Conservation (phyloP, 73 alveolate species). For the Paraurostyla sp. region DNA sequence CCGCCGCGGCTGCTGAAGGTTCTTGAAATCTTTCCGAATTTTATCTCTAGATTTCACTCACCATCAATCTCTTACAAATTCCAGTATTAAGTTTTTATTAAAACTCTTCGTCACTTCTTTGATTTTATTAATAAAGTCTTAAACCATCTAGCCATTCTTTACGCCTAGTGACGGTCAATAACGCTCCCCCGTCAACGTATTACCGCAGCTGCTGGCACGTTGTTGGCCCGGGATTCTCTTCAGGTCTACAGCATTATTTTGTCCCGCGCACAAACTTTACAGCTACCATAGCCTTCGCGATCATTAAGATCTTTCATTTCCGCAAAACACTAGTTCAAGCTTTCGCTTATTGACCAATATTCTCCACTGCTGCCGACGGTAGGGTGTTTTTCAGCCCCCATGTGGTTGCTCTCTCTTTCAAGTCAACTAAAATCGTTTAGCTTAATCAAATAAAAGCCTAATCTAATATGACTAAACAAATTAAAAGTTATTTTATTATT, state of each 20-base stretch:
- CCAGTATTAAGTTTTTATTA: slow-evolving; percentile 34
- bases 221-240: slow-evolving; percentile 75
- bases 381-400: slow-evolving; percentile 65
- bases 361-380: slow-evolving; percentile 81
- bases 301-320: slow-evolving; percentile 19
- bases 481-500: no score
- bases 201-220: slow-evolving; percentile 87
- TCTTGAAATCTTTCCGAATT: slow-evolving; percentile 25
- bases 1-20: slow-evolving; percentile 76
- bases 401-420: slow-evolving; percentile 69
- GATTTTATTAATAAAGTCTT: background rate
- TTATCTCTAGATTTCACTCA: slow-evolving; percentile 47
- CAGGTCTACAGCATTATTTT: slow-evolving; percentile 56
- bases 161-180: slow-evolving; percentile 72
- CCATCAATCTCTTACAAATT: slow-evolving; percentile 6
- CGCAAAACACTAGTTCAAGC: slow-evolving; percentile 76
- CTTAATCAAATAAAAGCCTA: background rate
- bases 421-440: slow-evolving; percentile 44
- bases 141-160: slow-evolving; percentile 62
- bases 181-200: slow-evolving; percentile 80
- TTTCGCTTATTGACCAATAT: slow-evolving; percentile 71
- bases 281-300: slow-evolving; percentile 69
- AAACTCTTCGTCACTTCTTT: slow-evolving; percentile 16
- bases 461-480: background rate
- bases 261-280: slow-evolving; percentile 64